Evolutionary conservation across 2,329 filamentous ascomycete genomes (phyloP), one percentile per base, ranked within the genome.

Genomic region (Fusarium gaditjirri): DNA sequence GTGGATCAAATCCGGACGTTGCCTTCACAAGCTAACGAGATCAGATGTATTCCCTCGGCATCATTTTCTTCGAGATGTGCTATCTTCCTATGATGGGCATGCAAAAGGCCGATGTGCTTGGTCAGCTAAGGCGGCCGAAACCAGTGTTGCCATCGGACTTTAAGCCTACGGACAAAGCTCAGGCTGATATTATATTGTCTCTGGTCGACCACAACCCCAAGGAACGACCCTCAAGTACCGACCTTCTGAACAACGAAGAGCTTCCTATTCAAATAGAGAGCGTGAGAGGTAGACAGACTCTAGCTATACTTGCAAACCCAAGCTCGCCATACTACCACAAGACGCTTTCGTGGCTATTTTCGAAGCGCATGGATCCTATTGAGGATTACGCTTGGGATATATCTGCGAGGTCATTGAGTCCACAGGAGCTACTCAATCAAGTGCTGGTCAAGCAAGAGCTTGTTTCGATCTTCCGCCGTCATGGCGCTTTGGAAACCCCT

Each of bases 61-160:
- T 99, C 71, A 98, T 99, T 63, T 97, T 99, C 83, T 98, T 98
- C 75, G 96, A 99, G 81, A 99, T 99, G 96, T 97, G 93, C 77
- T 95, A 91, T 72, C 82, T 85, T 38, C 86, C 89, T 1, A 88
- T 91, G 82, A 85, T 91, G 78, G 90, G 89, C 8, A 91, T 92
- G 89, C 87, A 92, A 75, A 87, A 90, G 70, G 88, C 88, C 4
- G 82, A 86, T 56, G 88, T 91, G 8, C 85, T 98, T 33, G 88
- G 92, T 57, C 84, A 88, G 60, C 86, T 98, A 44, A 89, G 94
- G 49, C 87, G 90, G 73, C 88, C 89, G 42, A 85, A 90, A 17
- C 91, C 94, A 42, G 81, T 84, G 9, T 86, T 98, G 33, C 95
- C 96, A 2, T 75, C 85, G 1, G 91, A 93, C 46, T 97, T 97